These are phyloP conservation scores for Mycena indigotica DNA, from an alignment of 768 basidiomycete species.

Conservation along the genomic window DNA sequence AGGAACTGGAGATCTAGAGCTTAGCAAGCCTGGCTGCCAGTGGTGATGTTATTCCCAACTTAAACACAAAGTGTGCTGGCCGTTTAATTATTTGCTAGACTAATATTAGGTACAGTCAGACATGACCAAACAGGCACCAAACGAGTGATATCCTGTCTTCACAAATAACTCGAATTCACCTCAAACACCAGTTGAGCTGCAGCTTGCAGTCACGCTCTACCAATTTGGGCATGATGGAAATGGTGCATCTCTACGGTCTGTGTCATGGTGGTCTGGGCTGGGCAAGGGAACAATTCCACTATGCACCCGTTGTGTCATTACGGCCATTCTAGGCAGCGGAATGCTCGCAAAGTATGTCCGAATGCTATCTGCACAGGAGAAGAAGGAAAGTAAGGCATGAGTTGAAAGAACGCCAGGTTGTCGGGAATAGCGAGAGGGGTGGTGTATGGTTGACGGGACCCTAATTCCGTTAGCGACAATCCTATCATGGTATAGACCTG, in stretches of 20 bases:
- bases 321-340: slow-evolving; percentile 26
- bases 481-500: slow-evolving; percentile 28
- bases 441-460: slow-evolving; percentile 28
- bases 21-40: too few relatives aligned
- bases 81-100: too few relatives aligned
- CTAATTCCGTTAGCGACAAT: slow-evolving; percentile 8
- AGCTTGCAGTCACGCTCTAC: slow-evolving; percentile 41
- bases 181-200: slow-evolving; percentile 31
- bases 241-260: slow-evolving; percentile 30
- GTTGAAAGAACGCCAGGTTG: slow-evolving; percentile 34
- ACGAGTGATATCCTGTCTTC: slow-evolving; percentile 32
- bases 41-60: too few relatives aligned
- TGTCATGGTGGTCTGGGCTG: slow-evolving; percentile 41
- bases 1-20: too few relatives aligned
- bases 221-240: slow-evolving; percentile 43
- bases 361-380: slow-evolving; percentile 34
- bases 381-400: slow-evolving; percentile 39
- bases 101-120: too few relatives aligned
- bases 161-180: slow-evolving; percentile 27
- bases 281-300: slow-evolving; percentile 33
- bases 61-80: too few relatives aligned
- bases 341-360: slow-evolving; percentile 30
- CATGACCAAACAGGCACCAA: too few relatives aligned
- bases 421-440: slow-evolving; percentile 37
- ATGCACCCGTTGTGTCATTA: slow-evolving; percentile 32